A percentile compares a stretch with the other conserved stretches of the same genome.
Conservation (phyloP, 2,329 filamentous ascomycete species). For the Apiospora sp. region DNA sequence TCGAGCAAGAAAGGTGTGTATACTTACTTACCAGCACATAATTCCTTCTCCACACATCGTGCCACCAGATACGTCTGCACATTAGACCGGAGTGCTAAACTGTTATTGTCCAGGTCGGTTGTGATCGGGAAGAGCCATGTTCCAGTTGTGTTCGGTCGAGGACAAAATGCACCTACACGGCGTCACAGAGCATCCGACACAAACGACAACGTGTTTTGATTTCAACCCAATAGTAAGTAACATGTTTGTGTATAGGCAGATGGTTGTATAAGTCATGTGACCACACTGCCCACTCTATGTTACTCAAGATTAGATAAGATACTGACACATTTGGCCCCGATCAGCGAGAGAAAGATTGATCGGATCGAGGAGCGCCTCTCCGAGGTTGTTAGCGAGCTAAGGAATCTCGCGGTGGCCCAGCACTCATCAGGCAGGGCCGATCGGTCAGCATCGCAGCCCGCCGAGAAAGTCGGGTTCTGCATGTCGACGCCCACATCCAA, state of each 20-base stretch:
- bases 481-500: background rate
- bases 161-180: slow-evolving; percentile 24
- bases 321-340: background rate
- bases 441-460: slow-evolving; percentile 44
- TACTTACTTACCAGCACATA: background rate
- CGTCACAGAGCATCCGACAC: slow-evolving; percentile 16
- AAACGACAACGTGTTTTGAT: slow-evolving; percentile 26
- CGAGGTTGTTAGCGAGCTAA: slow-evolving; percentile 35
- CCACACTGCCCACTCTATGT: background rate
- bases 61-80: no score
- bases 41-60: background rate
- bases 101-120: slow-evolving; percentile 23
- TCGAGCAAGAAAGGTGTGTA: slow-evolving; percentile 22
- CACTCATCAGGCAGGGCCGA: slow-evolving; percentile 22
- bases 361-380: slow-evolving; percentile 40
- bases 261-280: background rate
- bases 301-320: background rate
- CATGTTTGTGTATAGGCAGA: background rate
- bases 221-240: slow-evolving; percentile 26
- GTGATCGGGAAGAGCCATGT: slow-evolving; percentile 25
- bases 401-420: slow-evolving; percentile 33
- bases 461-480: slow-evolving; percentile 37
- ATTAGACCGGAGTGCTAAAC: background rate
- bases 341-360: slow-evolving; percentile 38
- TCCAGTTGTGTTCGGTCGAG: slow-evolving; percentile 21